Percentiles rank a stretch among this genome's conserved stretches.
These are phyloP conservation scores for Achaetomiella virescens DNA, from an alignment of 495 filamentous ascomycete genomes.

Conservation along the genomic window DNA sequence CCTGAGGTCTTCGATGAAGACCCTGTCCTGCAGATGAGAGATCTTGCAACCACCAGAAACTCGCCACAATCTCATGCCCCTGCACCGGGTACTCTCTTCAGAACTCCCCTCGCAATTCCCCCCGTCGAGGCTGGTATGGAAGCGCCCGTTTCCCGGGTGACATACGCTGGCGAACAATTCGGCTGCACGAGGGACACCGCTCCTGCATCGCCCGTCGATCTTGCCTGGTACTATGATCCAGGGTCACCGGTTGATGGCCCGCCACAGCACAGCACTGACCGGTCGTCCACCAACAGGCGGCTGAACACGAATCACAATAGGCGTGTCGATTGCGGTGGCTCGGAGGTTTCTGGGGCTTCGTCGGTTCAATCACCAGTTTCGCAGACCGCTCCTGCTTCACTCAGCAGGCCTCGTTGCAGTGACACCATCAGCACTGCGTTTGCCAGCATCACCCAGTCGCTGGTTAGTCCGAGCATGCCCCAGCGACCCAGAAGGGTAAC, in stretches of 20 bases:
- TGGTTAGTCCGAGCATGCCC: constrained; percentile 15
- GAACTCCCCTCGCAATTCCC: neutral
- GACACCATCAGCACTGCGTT: constrained; percentile 10
- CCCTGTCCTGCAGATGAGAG: constrained; percentile 20
- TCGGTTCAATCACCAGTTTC: neutral
- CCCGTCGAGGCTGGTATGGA: neutral
- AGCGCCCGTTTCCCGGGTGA: neutral
- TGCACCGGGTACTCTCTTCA: neutral
- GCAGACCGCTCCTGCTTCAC: neutral
- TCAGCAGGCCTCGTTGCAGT: neutral
- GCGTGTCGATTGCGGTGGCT: neutral
- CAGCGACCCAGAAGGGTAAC: constrained; percentile 8
- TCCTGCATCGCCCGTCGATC: neutral
- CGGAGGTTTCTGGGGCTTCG: neutral
- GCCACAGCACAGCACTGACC: neutral
- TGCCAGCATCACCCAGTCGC: constrained; percentile 10
- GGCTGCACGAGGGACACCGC: neutral
- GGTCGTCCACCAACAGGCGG: neutral
- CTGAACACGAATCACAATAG: neutral
- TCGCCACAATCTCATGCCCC: constrained; percentile 5
- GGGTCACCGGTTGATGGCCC: neutral
- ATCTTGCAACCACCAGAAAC: constrained; percentile 11
- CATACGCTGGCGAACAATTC: neutral
- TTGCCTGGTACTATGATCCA: constrained; percentile 8
- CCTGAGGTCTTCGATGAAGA: constrained; percentile 41